Evolutionary conservation across 2,329 filamentous ascomycete genomes (phyloP), one percentile per base, ranked within the genome.

Genomic region (Kalaharituber pfeilii): DNA sequence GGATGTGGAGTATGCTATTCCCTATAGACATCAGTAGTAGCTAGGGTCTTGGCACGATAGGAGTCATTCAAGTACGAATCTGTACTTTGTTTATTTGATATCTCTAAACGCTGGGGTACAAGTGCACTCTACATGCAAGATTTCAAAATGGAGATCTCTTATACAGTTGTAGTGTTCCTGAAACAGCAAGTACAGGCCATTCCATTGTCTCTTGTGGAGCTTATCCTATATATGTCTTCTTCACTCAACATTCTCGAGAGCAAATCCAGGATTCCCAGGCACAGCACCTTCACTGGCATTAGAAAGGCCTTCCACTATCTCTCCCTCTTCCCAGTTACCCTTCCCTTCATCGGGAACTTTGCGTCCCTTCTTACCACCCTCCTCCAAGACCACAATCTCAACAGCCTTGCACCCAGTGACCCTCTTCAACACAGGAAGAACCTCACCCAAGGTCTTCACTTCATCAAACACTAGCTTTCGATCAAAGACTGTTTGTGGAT

Each of bases 381-480:
- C 84, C 28, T 80, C 74, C 2, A 93, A 80, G 7, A 73, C 70
- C 45, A 94, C 70, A 59, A 94, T 73, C 60, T 86, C 82, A 20
- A 94, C 77, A 30, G 75, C 76, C 61, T 76, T 78, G 62, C 82
- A 80, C 27, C 81, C 80, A 1, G 82, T 80, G 18, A 81, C 82
- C 68, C 83, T 81, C 75, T 83, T 86, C 64, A 98, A 71, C 20
- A 81, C 82, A 1, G 80, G 75, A 2, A 87, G 73, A 82, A 95
- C 94, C 64, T 86, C 80, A 53, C 73, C 68, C 54, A 96, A 73
- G 29, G 82, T 83, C 56, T 76, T 74, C 49, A 80, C 73, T 73
- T 98, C 91, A 64, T 95, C 82, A 68, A 96, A 98, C 1, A 79
- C 75, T 58, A 98, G 73, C 70, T 89, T 86, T 61, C 87, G 77